Conservation (phyloP, 176 grass and related monocot genomes). For the Olyra latifolia region DNA sequence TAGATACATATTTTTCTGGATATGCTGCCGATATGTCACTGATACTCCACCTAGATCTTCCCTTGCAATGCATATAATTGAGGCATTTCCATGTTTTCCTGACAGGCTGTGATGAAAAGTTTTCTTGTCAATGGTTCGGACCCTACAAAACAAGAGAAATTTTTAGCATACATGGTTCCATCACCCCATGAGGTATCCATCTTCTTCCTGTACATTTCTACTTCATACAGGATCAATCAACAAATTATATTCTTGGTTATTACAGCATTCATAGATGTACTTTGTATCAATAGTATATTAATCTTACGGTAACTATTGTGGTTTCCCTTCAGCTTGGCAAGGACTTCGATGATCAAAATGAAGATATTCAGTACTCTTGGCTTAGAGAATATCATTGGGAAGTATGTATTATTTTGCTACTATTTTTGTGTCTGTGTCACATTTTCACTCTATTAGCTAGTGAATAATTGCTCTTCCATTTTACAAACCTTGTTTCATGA, state of each 20-base stretch:
- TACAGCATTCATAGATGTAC: not conserved
- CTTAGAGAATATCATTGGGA: slow-evolving; percentile 96
- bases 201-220: slow-evolving; percentile 22
- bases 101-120: slow-evolving; percentile 96
- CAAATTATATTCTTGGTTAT: not conserved
- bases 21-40: not conserved
- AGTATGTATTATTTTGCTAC: slow-evolving; percentile 51
- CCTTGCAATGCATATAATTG: not conserved
- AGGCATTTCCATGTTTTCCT: slow-evolving; percentile 26
- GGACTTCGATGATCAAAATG: slow-evolving; percentile 74
- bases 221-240: not conserved
- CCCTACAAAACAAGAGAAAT: slow-evolving; percentile 75
- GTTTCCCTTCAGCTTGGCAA: slow-evolving; percentile 60
- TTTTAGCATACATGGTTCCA: slow-evolving; percentile 96
- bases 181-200: slow-evolving; percentile 64
- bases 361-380: slow-evolving; percentile 86
- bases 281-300: not conserved
- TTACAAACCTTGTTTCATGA: slow-evolving; percentile 30
- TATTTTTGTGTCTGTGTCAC: not conserved
- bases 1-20: slow-evolving; percentile 16
- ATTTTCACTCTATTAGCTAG: slow-evolving; percentile 14
- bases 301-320: slow-evolving; percentile 32
- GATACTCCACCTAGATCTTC: slow-evolving; percentile 17
- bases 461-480: not conserved
- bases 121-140: slow-evolving; percentile 81